Evolutionary conservation across 129 eudicot species (phyloP).

Genomic region (Escallonia herrerae): DNA sequence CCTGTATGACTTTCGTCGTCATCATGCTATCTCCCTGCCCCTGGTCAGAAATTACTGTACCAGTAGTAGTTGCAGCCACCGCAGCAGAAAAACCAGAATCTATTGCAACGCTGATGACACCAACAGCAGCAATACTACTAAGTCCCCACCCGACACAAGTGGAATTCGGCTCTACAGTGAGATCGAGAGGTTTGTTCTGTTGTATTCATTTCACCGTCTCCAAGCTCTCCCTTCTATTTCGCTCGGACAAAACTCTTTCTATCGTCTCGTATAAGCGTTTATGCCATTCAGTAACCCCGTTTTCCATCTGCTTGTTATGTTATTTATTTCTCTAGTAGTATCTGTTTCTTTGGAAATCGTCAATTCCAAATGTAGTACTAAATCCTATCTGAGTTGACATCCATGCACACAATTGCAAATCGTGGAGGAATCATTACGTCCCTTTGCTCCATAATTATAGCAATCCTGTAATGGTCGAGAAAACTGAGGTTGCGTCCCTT

Average conservation of each 20-base stretch:
- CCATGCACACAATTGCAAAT: too few species aligned
- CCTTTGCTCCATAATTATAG: too few species aligned
- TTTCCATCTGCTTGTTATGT: neutral
- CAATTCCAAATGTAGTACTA: neutral
- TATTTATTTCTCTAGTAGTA: neutral
- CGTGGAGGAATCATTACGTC: too few species aligned
- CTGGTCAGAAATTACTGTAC: conserved; percentile 1
- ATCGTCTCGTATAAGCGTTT: neutral
- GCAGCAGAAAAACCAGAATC: conserved; percentile 16
- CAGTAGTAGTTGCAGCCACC: conserved; percentile 3
- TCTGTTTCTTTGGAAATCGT: neutral
- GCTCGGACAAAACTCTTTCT: neutral
- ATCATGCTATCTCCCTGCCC: neutral
- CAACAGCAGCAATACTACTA: conserved; percentile 12
- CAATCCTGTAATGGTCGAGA: too few species aligned
- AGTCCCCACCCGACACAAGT: conserved; percentile 30
- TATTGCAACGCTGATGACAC: conserved; percentile 31
- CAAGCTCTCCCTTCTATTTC: neutral
- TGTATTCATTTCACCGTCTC: neutral
- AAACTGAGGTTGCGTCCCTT: too few species aligned
- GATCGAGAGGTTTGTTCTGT: conserved; percentile 56
- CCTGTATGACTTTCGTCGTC: conserved; percentile 20
- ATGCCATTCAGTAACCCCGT: neutral
- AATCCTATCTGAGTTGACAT: too few species aligned
- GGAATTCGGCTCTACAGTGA: conserved; percentile 71